These are phyloP conservation scores for Chrysopogon serrulatus DNA, from an alignment of 176 grass and related monocot species.

Conservation along the genomic window DNA sequence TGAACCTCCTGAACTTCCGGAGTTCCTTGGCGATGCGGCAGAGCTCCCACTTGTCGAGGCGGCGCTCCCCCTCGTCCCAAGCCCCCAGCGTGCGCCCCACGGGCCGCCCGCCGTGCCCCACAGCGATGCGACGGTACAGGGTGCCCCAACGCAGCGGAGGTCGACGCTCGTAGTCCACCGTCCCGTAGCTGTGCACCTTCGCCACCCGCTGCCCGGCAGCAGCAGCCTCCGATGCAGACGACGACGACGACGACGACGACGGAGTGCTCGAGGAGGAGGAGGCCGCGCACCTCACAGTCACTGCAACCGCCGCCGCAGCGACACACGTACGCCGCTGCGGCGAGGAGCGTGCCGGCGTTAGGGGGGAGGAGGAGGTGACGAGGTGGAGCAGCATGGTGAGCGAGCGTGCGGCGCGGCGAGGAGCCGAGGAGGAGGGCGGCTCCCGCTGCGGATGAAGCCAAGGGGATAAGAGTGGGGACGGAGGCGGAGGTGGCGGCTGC, in stretches of 20 bases:
- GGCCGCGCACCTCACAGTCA: constrained; percentile 13
- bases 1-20: constrained; percentile 70
- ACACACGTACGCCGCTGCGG: neutral
- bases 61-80: constrained; percentile 77
- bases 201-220: constrained; percentile 41
- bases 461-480: constrained; percentile 28
- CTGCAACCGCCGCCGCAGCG: neutral
- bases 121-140: constrained; percentile 67
- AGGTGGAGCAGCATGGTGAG: constrained; percentile 55
- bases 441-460: neutral
- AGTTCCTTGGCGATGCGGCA: constrained; percentile 74
- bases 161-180: constrained; percentile 70
- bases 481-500: neutral
- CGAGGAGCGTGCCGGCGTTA: neutral
- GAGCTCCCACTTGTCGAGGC: constrained; percentile 76
- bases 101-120: constrained; percentile 24
- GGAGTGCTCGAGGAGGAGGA: constrained; percentile 23
- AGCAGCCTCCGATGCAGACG: neutral
- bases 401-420: neutral
- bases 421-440: neutral
- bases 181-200: constrained; percentile 71
- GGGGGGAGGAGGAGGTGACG: constrained; percentile 1
- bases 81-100: constrained; percentile 31
- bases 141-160: constrained; percentile 46
- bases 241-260: neutral